Base-by-base conservation (phyloP, 148 eudicot genomes). In the Vaccinium corymbosum region DNA sequence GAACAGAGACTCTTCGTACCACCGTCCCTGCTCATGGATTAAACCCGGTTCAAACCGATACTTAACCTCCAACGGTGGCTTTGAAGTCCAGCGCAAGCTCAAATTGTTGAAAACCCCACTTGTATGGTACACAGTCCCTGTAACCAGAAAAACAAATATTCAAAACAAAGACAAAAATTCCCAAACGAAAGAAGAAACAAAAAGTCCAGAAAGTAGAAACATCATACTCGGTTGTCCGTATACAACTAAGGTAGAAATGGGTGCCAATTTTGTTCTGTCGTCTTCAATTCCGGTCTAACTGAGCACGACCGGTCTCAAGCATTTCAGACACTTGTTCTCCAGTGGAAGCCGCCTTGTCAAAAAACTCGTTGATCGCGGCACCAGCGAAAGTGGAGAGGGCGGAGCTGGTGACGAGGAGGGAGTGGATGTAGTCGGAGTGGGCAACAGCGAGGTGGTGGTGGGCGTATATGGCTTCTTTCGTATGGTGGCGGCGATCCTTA, bases 371-470 rank as follows among this genome's bases (percentile, higher is more conserved):
- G 27, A 97, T 85, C 16, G 94, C 91, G 3, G 75, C 89, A 93
- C 95, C 80, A 86, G 98, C 94, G 92, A 97, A 94, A 46, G 87
- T 81, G 85, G 92, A 78, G 85, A 97, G 94, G 16, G 98, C 92
- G 64, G 95, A 87, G 83, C 94, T 98, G 76, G 99, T 97, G 74
- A 82, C 10, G 19, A 92, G 93, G 76, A 97, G 94, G 73, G 97
- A 93, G 50, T 92, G 95, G 92, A 90, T 89, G 94, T 97, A 97
- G 87, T 93, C 98, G 81, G 98, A 86, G 90, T 94, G 98, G 2
- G 98, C 94, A 79, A 96, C 98, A 85, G 99, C 94, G 81, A 97
- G 90, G 93, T 97, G 97, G 91, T 94, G 99, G 89, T 98, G 98
- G 53, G 98, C 89, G 85, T 70, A 87, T 85, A 97, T 97, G 27